Evolutionary conservation across 2,329 filamentous ascomycete genomes (phyloP).

Genomic region (Xylariaceae sp.): DNA sequence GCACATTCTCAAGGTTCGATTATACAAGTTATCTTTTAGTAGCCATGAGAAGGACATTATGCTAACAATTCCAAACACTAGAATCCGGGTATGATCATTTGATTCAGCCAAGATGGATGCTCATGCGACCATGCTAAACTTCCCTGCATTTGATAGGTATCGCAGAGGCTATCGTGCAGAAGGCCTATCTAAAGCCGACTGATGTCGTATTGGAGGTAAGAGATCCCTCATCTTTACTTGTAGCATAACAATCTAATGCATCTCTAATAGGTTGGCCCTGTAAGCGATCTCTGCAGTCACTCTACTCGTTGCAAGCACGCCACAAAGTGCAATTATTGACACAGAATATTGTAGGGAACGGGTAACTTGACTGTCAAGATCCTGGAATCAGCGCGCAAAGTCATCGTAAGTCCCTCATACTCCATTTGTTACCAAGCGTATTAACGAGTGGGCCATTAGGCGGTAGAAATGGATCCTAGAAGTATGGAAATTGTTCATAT

Average conservation of each 20-base stretch:
- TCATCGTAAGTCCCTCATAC: slow-evolving; percentile 42
- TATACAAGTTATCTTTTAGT: too few species aligned
- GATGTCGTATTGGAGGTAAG: slow-evolving; percentile 85
- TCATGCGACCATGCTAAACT: slow-evolving; percentile 39
- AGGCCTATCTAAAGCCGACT: slow-evolving; percentile 85
- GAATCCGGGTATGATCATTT: too few species aligned
- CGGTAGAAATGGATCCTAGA: slow-evolving; percentile 89
- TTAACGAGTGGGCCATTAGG: slow-evolving; percentile 49
- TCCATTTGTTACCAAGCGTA: not conserved
- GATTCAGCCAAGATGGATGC: too few species aligned
- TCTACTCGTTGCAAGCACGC: not conserved
- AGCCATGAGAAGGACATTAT: too few species aligned
- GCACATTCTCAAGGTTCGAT: slow-evolving; percentile 68
- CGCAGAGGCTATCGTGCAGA: slow-evolving; percentile 66
- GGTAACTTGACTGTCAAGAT: slow-evolving; percentile 87
- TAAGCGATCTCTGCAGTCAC: slow-evolving; percentile 43
- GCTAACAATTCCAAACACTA: too few species aligned
- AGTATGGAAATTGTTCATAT: slow-evolving; percentile 36
- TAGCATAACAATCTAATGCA: not conserved
- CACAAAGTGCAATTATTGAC: not conserved
- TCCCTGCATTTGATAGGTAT: slow-evolving; percentile 49
- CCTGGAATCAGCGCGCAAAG: slow-evolving; percentile 78
- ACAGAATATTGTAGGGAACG: not conserved
- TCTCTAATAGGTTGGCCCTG: slow-evolving; percentile 64
- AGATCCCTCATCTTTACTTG: not conserved